Evolutionary conservation across 2,329 filamentous ascomycete species (phyloP).

Genomic region (Onygenales sp.): DNA sequence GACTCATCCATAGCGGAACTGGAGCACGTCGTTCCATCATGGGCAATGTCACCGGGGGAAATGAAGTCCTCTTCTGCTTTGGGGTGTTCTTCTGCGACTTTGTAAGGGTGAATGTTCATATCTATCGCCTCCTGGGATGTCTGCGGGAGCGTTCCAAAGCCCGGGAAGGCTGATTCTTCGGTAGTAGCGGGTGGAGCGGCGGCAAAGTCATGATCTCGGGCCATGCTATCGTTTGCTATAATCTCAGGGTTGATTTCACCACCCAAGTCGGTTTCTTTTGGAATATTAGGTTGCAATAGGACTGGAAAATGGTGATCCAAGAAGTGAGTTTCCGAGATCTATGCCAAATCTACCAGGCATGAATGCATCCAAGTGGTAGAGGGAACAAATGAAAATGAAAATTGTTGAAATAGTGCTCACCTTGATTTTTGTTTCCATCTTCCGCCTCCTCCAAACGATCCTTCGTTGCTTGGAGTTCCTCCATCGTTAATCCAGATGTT

Average conservation of each 20-base stretch:
- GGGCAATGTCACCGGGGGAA: conserved; percentile 5
- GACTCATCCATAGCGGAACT: conserved; percentile 33
- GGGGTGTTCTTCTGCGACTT: conserved; percentile 8
- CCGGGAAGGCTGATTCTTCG: background rate
- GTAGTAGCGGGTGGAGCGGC: background rate
- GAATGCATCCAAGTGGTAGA: background rate
- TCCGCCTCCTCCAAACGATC: conserved; percentile 13
- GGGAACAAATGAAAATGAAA: background rate
- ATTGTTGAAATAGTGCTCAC: conserved; percentile 6
- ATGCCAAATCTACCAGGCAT: background rate
- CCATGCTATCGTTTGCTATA: background rate
- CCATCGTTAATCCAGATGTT: conserved; percentile 37
- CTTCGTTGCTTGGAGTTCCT: conserved; percentile 32
- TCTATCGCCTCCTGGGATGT: conserved; percentile 10
- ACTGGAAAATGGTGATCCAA: background rate
- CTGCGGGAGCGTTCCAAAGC: conserved; percentile 4
- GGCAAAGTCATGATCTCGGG: background rate
- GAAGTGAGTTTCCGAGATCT: conserved; percentile 3
- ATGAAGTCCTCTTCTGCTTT: conserved; percentile 9
- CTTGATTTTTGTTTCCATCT: conserved; percentile 9
- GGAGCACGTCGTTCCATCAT: conserved; percentile 15
- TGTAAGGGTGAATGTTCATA: conserved; percentile 5
- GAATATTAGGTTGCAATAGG: background rate
- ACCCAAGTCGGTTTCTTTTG: background rate
- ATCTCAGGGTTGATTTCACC: background rate